These are phyloP conservation scores for Paecilomyces fulvus DNA, from an alignment of 2,329 filamentous ascomycete genomes.

Conservation along the genomic window DNA sequence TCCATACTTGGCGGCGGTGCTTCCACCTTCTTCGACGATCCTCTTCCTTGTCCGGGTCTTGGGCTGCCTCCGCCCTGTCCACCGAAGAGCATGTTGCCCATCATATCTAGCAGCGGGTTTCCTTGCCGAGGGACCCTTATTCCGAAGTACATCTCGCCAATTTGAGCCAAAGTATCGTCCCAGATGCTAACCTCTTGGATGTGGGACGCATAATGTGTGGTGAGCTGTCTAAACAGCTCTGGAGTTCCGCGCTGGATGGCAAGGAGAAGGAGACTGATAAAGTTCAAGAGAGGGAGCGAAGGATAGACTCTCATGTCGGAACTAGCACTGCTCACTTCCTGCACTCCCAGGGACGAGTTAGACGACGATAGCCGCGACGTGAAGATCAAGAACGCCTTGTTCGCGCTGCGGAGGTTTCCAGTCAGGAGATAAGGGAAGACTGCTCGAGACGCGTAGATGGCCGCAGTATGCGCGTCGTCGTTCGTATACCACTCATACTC, in stretches of 20 bases:
- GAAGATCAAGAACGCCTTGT: slow-evolving; percentile 71
- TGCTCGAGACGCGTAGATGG: slow-evolving; percentile 75
- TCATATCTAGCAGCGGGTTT: slow-evolving; percentile 96
- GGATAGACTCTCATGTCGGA: slow-evolving; percentile 78
- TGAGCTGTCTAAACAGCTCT: slow-evolving; percentile 73
- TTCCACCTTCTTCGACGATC: slow-evolving; percentile 39
- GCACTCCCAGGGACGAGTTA: slow-evolving; percentile 59
- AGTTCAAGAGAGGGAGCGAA: slow-evolving; percentile 88
- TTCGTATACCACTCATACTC: slow-evolving; percentile 92
- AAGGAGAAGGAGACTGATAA: slow-evolving; percentile 74
- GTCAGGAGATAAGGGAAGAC: slow-evolving; percentile 85
- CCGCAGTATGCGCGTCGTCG: slow-evolving; percentile 79
- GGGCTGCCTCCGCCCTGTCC: slow-evolving; percentile 42
- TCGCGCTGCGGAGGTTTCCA: slow-evolving; percentile 84
- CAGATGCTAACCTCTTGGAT: slow-evolving; percentile 70
- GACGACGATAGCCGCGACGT: slow-evolving; percentile 52
- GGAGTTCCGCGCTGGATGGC: slow-evolving; percentile 70
- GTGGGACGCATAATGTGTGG: slow-evolving; percentile 69
- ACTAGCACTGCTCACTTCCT: slow-evolving; percentile 68
- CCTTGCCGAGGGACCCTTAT: slow-evolving; percentile 81
- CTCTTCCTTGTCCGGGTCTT: slow-evolving; percentile 35
- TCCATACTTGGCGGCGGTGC: slow-evolving; percentile 37
- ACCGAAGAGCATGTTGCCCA: slow-evolving; percentile 87
- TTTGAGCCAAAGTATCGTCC: slow-evolving; percentile 73
- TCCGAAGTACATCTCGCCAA: slow-evolving; percentile 95